phyloP scores from a whole-genome alignment of 2,329 filamentous ascomycete genomes.

The Venturia aucupariae region DNA sequence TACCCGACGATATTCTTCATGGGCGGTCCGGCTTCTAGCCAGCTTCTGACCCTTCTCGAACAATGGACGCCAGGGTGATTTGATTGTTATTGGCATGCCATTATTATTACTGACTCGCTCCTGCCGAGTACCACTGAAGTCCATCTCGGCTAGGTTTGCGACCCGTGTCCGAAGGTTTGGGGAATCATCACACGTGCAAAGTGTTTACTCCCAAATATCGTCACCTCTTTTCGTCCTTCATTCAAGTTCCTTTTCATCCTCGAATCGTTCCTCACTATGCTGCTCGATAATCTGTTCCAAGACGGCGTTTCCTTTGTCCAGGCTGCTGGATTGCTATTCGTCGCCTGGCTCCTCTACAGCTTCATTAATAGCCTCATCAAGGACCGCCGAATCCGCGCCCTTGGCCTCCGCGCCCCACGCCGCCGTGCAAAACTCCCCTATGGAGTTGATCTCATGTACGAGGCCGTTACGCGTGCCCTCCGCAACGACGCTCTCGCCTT shows the following conservation, averaged over 20 bases:
- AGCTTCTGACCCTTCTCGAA: neutral
- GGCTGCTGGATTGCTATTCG: neutral
- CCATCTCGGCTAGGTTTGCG: neutral
- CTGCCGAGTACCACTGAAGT: neutral
- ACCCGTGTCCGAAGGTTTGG: neutral
- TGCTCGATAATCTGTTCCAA: neutral
- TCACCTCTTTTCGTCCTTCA: too few species aligned
- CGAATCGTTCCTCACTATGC: neutral
- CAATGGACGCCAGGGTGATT: neutral
- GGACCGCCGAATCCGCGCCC: slow-evolving; percentile 26
- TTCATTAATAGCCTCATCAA: neutral
- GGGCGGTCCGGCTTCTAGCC: neutral
- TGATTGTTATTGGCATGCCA: neutral
- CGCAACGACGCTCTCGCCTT: slow-evolving; percentile 39
- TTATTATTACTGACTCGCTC: neutral
- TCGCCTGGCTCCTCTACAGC: neutral
- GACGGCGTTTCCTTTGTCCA: neutral
- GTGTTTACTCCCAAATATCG: too few species aligned
- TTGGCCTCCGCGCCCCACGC: slow-evolving; percentile 37
- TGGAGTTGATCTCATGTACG: slow-evolving; percentile 55
- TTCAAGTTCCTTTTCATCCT: neutral
- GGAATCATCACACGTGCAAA: neutral
- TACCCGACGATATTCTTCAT: neutral
- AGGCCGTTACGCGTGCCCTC: slow-evolving; percentile 44
- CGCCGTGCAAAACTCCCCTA: slow-evolving; percentile 31